A percentile compares a stretch with the other conserved stretches of the same genome.
phyloP scores from a whole-genome alignment of 2,329 filamentous ascomycete species.

The Ceratocystis papillata region DNA sequence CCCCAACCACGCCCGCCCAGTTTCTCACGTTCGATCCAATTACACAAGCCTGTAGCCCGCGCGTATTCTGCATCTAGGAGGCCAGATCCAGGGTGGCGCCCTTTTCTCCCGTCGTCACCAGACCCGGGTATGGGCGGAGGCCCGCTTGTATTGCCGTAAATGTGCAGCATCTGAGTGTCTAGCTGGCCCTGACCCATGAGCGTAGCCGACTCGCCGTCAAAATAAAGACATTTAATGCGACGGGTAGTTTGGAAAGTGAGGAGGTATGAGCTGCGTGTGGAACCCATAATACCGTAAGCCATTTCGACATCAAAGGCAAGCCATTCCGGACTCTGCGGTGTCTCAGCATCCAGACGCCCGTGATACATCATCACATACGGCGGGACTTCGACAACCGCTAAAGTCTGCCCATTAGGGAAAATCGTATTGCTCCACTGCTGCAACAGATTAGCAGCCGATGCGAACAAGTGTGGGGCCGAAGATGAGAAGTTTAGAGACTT shows the following conservation, averaged over 20 bases:
- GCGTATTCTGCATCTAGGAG: slow-evolving; percentile 38
- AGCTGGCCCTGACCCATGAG: slow-evolving; percentile 39
- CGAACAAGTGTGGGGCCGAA: slow-evolving; percentile 39
- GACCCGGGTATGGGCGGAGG: slow-evolving; percentile 24
- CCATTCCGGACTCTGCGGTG: slow-evolving; percentile 42
- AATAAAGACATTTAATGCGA: slow-evolving; percentile 37
- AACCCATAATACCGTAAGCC: slow-evolving; percentile 45
- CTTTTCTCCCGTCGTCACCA: not conserved
- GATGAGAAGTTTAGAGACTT: slow-evolving; percentile 38
- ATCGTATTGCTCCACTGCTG: slow-evolving; percentile 43
- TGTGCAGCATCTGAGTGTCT: slow-evolving; percentile 41
- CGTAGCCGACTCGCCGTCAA: slow-evolving; percentile 41
- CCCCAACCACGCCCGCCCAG: slow-evolving; percentile 39
- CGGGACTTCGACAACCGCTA: slow-evolving; percentile 38
- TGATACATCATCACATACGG: slow-evolving; percentile 41
- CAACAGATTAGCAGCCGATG: slow-evolving; percentile 37
- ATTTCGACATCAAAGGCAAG: slow-evolving; percentile 43
- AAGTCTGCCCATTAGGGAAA: slow-evolving; percentile 40
- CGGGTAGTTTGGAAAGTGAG: slow-evolving; percentile 40
- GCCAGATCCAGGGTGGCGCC: slow-evolving; percentile 26
- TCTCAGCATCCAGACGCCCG: slow-evolving; percentile 34
- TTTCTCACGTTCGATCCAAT: slow-evolving; percentile 35
- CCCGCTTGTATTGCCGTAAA: slow-evolving; percentile 39
- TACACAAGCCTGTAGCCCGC: slow-evolving; percentile 38
- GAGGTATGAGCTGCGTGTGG: slow-evolving; percentile 35